Evolutionary conservation across 192 early-diverging fungal species (phyloP), one percentile per base, ranked within the genome.

Genomic region (Podila minutissima): DNA sequence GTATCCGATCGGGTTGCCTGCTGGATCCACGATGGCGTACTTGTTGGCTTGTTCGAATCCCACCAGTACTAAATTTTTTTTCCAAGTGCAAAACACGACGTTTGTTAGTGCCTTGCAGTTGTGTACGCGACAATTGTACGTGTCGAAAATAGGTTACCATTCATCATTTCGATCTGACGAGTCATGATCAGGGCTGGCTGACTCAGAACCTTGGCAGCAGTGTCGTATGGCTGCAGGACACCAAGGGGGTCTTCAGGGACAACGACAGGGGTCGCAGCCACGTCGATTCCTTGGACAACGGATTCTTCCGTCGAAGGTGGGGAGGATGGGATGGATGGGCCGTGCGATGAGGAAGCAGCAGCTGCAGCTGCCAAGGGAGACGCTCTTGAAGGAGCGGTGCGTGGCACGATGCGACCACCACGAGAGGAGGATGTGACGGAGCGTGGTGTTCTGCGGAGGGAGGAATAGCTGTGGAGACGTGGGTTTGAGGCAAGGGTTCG

Each of bases 1-100:
- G 62, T 89, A 95, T 22, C 95, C 95, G 15, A 94, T 89, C n/a
- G 88, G 71, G 31, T 83, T 83, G 37, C 92, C 92, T 22, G 78
- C 41, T 0, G 89, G 83, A 75, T 92, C 91, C 64, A 92, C 88
- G 63, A 97, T 89, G 13, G 92, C 86, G 70, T 97, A 95, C 63
- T 90, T 91, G 87, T 97, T 97, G 13, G 93, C 95, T 72, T 97
- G 93, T 75, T 97, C 94, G 68, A 90, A 95, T 15, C 92, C 93
- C 71, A 82, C 72, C 24, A 66, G 51, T 11, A 82, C 74, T 86
- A 71, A 4, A 83, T 12, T 12, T 12, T 2, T 15, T 13, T 17
- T n/a, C n/a, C 41, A 46, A 13, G 41, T 46, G 8, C n/a, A n/a
- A n/a, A n/a, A 37, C 10, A 46, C 5, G 0, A 41, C 6, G 11